These are phyloP conservation scores for Chaetomium cochliodes DNA, from an alignment of 495 filamentous ascomycete species.

Conservation along the genomic window DNA sequence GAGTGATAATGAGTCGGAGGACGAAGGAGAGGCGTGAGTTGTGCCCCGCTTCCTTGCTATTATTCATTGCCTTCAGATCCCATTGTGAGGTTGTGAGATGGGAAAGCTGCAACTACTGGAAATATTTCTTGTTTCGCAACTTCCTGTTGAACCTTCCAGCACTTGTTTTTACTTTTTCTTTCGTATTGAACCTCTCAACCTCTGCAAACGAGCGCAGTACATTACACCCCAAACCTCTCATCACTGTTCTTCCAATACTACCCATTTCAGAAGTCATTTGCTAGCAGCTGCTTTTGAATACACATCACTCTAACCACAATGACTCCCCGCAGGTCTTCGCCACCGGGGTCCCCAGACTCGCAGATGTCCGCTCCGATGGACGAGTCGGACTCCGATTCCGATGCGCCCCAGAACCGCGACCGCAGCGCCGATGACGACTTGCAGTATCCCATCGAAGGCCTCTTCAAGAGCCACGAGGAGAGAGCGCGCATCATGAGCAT, in stretches of 20 bases:
- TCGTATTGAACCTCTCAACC: not conserved
- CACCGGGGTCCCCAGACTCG: constrained; percentile 67
- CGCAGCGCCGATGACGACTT: constrained; percentile 59
- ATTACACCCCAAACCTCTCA: not conserved
- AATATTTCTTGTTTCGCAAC: not conserved
- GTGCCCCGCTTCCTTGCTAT: constrained; percentile 6
- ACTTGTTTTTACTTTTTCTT: not conserved
- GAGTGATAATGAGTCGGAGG: constrained; percentile 66
- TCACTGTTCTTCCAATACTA: not conserved
- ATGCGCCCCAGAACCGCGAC: constrained; percentile 51
- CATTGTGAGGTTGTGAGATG: not conserved
- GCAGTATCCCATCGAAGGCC: constrained; percentile 84
- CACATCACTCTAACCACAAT: constrained; percentile 24
- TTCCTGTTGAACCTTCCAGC: constrained; percentile 3
- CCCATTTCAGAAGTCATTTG: not conserved
- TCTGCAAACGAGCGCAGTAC: not conserved
- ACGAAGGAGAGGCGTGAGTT: constrained; percentile 85
- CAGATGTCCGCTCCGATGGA: constrained; percentile 84
- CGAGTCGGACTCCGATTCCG: constrained; percentile 77
- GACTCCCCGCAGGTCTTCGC: constrained; percentile 52
- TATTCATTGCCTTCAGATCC: not conserved
- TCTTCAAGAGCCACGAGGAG: constrained; percentile 76
- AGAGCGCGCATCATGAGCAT: constrained; percentile 80
- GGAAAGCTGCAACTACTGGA: not conserved
- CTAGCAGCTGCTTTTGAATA: constrained; percentile 7